Conservation (phyloP, 2,329 filamentous ascomycete species). For the Tolypocladium tropicale region DNA sequence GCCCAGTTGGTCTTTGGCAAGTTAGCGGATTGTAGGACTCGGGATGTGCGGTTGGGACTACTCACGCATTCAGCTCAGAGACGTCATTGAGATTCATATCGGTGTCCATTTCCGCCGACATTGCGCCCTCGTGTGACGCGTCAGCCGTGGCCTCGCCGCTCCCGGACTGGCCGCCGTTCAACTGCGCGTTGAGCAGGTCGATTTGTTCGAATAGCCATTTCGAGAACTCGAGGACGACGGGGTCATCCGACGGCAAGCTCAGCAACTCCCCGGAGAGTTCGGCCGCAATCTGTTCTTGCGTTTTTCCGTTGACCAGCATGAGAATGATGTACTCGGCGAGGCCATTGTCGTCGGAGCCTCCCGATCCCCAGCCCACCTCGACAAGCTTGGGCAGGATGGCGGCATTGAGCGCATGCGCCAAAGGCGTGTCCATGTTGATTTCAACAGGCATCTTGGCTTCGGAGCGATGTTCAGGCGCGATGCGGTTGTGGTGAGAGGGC, state of each 20-base stretch:
- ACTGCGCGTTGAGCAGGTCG: slow-evolving; percentile 51
- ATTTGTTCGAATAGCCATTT: slow-evolving; percentile 92
- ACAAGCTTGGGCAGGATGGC: slow-evolving; percentile 85
- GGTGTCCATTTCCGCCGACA: slow-evolving; percentile 47
- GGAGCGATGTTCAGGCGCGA: background rate
- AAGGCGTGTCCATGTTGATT: slow-evolving; percentile 64
- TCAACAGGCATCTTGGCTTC: slow-evolving; percentile 61
- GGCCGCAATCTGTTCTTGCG: slow-evolving; percentile 75
- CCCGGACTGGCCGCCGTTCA: slow-evolving; percentile 38
- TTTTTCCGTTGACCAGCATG: slow-evolving; percentile 94
- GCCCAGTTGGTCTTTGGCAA: slow-evolving; percentile 69
- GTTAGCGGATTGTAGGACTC: background rate
- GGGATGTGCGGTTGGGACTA: slow-evolving; percentile 8
- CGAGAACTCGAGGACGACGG: slow-evolving; percentile 72
- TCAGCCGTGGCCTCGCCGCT: slow-evolving; percentile 16
- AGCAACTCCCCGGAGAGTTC: slow-evolving; percentile 86
- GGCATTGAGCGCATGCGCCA: slow-evolving; percentile 73
- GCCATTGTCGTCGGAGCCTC: slow-evolving; percentile 66
- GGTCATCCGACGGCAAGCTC: slow-evolving; percentile 70
- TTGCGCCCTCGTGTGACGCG: slow-evolving; percentile 23
- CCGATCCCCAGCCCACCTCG: slow-evolving; percentile 85
- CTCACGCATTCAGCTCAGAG: slow-evolving; percentile 49
- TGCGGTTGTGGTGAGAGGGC: background rate
- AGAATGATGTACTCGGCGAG: slow-evolving; percentile 94
- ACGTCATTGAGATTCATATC: slow-evolving; percentile 57